Evolutionary conservation across 768 basidiomycete genomes (phyloP).

Genomic region (Xerocomus potaroensis): DNA sequence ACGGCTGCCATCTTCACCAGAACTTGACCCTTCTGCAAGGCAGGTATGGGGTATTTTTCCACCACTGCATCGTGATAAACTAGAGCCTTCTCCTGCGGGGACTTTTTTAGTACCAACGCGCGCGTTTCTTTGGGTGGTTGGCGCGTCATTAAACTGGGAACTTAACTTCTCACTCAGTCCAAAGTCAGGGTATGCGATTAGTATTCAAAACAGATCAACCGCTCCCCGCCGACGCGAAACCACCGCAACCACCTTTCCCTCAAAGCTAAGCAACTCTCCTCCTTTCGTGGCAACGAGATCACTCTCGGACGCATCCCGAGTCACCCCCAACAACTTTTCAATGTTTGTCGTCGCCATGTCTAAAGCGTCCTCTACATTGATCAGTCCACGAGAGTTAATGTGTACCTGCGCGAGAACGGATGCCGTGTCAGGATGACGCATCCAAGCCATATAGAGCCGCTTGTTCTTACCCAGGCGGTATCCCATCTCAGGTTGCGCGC

Average conservation of each 20-base stretch:
- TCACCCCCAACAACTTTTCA: constrained; percentile 40
- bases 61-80: constrained; percentile 56
- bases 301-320: constrained; percentile 5
- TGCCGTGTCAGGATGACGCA: background rate
- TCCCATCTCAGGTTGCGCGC: constrained; percentile 89
- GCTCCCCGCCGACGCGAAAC: constrained; percentile 33
- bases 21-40: constrained; percentile 52
- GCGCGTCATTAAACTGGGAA: background rate
- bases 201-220: constrained; percentile 35
- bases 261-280: constrained; percentile 39
- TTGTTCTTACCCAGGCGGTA: constrained; percentile 85
- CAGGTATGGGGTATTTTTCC: constrained; percentile 45
- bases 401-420: constrained; percentile 24
- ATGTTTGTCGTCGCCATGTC: constrained; percentile 40
- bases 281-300: constrained; percentile 42
- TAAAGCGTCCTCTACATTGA: constrained; percentile 37
- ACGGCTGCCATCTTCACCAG: constrained; percentile 66
- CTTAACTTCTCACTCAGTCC: too few species aligned
- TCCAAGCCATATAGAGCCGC: background rate
- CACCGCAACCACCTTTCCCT: constrained; percentile 42
- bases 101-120: constrained; percentile 46
- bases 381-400: constrained; percentile 36
- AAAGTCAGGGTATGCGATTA: too few species aligned
- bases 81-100: constrained; percentile 36
- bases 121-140: constrained; percentile 41